Evolutionary conservation across 2,329 filamentous ascomycete species (phyloP).

Genomic region (Saccharata proteae): DNA sequence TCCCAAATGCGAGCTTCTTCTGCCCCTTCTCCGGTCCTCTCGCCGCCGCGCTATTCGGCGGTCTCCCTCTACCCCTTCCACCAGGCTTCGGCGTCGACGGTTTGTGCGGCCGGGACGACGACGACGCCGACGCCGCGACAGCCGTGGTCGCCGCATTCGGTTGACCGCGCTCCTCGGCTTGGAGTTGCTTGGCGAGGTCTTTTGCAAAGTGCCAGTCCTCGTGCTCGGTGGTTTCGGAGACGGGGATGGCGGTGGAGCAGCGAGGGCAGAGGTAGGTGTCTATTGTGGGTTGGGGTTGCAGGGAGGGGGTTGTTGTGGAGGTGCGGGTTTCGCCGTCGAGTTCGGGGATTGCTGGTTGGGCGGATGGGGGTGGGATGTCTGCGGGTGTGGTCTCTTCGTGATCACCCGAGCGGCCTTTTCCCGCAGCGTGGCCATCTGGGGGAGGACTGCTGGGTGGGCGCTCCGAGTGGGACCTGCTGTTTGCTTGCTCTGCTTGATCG

Average conservation of each 20-base stretch:
- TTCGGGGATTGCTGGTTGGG: conserved; percentile 14
- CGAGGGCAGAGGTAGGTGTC: conserved; percentile 45
- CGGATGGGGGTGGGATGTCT: conserved; percentile 19
- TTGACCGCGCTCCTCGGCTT: conserved; percentile 17
- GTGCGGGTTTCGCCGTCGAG: neutral
- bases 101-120: conserved; percentile 13
- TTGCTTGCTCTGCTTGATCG: neutral
- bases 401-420: too few relatives aligned
- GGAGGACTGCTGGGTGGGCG: too few relatives aligned
- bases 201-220: conserved; percentile 91
- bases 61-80: conserved; percentile 22
- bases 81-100: conserved; percentile 11
- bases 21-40: conserved; percentile 30
- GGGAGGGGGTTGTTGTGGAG: too few relatives aligned
- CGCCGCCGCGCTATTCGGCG: conserved; percentile 13
- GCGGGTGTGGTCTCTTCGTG: neutral
- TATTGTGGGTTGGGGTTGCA: conserved; percentile 12
- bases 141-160: conserved; percentile 4
- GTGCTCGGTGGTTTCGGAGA: conserved; percentile 58
- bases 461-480: too few relatives aligned
- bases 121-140: conserved; percentile 5
- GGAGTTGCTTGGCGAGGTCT: conserved; percentile 56
- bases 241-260: conserved; percentile 51
- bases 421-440: too few relatives aligned
- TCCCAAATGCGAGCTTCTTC: conserved; percentile 32